Conservation (phyloP, 2,329 filamentous ascomycete genomes). For the Microsporum ferrugineum region DNA sequence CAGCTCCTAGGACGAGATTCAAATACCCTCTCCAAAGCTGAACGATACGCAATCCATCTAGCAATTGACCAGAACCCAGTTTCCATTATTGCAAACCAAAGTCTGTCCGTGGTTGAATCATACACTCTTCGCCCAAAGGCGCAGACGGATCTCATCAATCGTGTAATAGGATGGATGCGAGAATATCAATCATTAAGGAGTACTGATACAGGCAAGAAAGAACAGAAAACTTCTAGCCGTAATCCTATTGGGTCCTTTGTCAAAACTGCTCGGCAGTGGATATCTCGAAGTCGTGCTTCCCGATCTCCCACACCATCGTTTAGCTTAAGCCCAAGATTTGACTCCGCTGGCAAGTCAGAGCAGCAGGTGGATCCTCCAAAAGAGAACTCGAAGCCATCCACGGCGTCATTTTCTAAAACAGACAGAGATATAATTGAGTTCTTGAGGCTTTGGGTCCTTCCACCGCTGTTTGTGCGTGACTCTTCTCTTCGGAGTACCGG, state of each 20-base stretch:
- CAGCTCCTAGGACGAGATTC: conserved; percentile 24
- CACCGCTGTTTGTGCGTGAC: conserved; percentile 28
- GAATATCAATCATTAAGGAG: conserved; percentile 43
- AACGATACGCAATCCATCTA: conserved; percentile 28
- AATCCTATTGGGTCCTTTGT: conserved; percentile 36
- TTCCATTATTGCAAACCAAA: conserved; percentile 25
- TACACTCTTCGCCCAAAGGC: conserved; percentile 43
- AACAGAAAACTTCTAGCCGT: neutral
- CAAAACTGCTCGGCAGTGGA: conserved; percentile 33
- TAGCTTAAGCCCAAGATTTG: conserved; percentile 26
- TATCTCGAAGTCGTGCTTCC: conserved; percentile 31
- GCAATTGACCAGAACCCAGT: conserved; percentile 24
- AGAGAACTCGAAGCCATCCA: conserved; percentile 20
- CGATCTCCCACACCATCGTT: conserved; percentile 35
- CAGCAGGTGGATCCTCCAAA: neutral
- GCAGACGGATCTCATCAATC: conserved; percentile 38
- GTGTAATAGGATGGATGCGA: conserved; percentile 46
- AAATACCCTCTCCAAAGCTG: conserved; percentile 22
- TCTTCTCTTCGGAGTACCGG: conserved; percentile 39
- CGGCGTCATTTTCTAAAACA: conserved; percentile 35
- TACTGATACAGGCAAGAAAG: conserved; percentile 5
- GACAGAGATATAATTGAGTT: conserved; percentile 47
- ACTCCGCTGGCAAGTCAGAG: neutral
- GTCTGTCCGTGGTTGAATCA: conserved; percentile 25
- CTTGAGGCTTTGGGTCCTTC: conserved; percentile 41